Evolutionary conservation across 1,284 basidiomycete species (phyloP).

Genomic region (Clitocybe nebularis): DNA sequence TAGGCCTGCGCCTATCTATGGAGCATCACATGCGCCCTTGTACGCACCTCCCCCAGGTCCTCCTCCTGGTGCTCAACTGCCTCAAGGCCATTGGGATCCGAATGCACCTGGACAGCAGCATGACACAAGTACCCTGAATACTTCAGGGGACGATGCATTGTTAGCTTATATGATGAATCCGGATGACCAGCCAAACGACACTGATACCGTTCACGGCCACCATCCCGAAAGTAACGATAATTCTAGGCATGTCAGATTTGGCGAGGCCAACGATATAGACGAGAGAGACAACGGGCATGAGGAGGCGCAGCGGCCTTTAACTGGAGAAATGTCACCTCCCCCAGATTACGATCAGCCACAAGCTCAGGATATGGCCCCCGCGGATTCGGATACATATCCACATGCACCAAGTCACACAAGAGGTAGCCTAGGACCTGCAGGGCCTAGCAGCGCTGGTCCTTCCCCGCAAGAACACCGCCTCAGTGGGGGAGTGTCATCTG

Average conservation of each 20-base stretch:
- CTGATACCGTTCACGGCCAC: constrained; percentile 5
- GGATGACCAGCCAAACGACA: constrained; percentile 17
- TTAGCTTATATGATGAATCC: constrained; percentile 41
- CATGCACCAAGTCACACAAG: too few species aligned
- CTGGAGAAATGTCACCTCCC: not conserved
- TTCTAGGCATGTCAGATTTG: constrained; percentile 36
- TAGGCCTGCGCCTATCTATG: constrained; percentile 6
- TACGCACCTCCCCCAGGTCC: constrained; percentile 16
- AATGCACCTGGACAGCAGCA: too few species aligned
- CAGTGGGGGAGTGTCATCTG: too few species aligned
- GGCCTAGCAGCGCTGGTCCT: too few species aligned
- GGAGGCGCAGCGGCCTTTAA: constrained; percentile 9
- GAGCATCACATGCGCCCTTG: constrained; percentile 6
- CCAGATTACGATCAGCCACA: constrained; percentile 6
- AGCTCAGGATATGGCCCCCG: not conserved
- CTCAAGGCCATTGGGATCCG: constrained; percentile 1
- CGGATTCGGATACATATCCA: constrained; percentile 1
- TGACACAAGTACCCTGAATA: constrained; percentile 2
- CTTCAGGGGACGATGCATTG: constrained; percentile 26
- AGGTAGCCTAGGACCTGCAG: too few species aligned
- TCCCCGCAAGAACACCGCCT: too few species aligned
- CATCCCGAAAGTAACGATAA: constrained; percentile 12
- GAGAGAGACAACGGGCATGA: constrained; percentile 25
- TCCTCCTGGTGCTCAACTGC: constrained; percentile 22
- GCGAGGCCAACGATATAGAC: constrained; percentile 30